Percentiles rank a stretch among this genome's conserved stretches.
phyloP scores from a whole-genome alignment of 1,284 basidiomycete species.

The Agaricales sp. region DNA sequence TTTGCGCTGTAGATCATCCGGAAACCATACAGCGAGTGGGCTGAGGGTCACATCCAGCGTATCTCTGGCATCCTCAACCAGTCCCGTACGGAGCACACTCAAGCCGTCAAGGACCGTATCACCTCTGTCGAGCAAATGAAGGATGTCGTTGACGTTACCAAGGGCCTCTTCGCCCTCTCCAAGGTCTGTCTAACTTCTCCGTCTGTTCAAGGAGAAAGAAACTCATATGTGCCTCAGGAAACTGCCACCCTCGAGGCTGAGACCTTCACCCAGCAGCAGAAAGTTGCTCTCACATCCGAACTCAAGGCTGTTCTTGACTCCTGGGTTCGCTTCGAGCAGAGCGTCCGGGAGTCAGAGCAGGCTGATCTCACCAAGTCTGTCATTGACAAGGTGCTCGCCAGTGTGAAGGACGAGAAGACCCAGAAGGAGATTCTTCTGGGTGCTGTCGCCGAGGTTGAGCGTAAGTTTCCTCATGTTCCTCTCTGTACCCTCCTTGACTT shows the following conservation, averaged over 20 bases:
- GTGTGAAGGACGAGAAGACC: conserved; percentile 83
- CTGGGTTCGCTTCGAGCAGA: conserved; percentile 97
- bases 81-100: conserved; percentile 85
- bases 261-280: conserved; percentile 87
- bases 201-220: not conserved
- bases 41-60: conserved; percentile 75
- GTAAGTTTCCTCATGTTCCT: conserved; percentile 43
- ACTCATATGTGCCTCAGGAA: conserved; percentile 41
- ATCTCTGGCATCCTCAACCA: conserved; percentile 78
- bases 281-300: conserved; percentile 80
- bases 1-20: conserved; percentile 49
- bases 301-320: conserved; percentile 94
- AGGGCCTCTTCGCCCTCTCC: conserved; percentile 86
- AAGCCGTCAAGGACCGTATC: conserved; percentile 91
- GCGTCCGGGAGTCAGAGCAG: conserved; percentile 95
- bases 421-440: conserved; percentile 86
- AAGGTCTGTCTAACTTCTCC: conserved; percentile 44
- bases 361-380: conserved; percentile 80
- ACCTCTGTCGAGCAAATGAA: conserved; percentile 87
- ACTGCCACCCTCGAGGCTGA: conserved; percentile 88
- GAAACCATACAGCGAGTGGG: conserved; percentile 92
- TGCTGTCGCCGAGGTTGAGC: conserved; percentile 87
- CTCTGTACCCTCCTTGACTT: not conserved
- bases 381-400: conserved; percentile 78
- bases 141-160: conserved; percentile 86